phyloP scores from a whole-genome alignment of 2,329 filamentous ascomycete species.

The Emmonsiellopsis sp. region DNA sequence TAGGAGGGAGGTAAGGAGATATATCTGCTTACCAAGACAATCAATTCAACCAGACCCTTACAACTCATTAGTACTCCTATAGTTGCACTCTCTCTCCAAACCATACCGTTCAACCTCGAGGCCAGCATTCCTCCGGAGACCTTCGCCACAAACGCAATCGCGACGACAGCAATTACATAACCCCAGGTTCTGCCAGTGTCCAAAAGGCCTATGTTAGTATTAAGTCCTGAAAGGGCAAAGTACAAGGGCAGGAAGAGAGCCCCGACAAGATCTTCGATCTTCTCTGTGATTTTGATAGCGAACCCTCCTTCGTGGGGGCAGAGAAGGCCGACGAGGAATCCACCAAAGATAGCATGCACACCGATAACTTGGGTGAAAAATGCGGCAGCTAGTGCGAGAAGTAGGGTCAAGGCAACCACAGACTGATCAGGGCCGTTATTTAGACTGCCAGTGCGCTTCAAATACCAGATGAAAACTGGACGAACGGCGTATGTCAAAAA shows the following conservation, averaged over 20 bases:
- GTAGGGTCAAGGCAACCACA: conserved; percentile 70
- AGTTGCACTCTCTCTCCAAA: conserved; percentile 83
- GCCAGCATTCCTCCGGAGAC: conserved; percentile 73
- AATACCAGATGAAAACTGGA: conserved; percentile 63
- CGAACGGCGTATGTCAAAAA: conserved; percentile 65
- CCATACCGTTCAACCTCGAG: conserved; percentile 62
- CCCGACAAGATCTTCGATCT: conserved; percentile 83
- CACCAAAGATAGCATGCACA: conserved; percentile 89
- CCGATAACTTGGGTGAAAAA: conserved; percentile 90
- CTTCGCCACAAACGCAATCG: conserved; percentile 75
- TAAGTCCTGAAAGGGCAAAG: conserved; percentile 84
- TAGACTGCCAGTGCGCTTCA: conserved; percentile 65
- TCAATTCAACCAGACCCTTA: conserved; percentile 88
- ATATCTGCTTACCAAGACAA: conserved; percentile 62
- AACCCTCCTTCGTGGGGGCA: conserved; percentile 56
- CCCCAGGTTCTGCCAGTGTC: conserved; percentile 77
- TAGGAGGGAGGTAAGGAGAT: conserved; percentile 5
- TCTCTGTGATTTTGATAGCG: conserved; percentile 79
- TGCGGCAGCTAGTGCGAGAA: conserved; percentile 67
- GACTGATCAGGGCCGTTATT: conserved; percentile 82
- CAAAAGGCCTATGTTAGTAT: conserved; percentile 76
- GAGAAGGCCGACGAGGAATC: conserved; percentile 80
- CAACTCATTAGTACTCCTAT: conserved; percentile 93
- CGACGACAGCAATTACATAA: conserved; percentile 76
- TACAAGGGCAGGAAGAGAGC: conserved; percentile 82